These are phyloP conservation scores for Mycena leptocephala DNA, from an alignment of 768 basidiomycete genomes.

Conservation along the genomic window DNA sequence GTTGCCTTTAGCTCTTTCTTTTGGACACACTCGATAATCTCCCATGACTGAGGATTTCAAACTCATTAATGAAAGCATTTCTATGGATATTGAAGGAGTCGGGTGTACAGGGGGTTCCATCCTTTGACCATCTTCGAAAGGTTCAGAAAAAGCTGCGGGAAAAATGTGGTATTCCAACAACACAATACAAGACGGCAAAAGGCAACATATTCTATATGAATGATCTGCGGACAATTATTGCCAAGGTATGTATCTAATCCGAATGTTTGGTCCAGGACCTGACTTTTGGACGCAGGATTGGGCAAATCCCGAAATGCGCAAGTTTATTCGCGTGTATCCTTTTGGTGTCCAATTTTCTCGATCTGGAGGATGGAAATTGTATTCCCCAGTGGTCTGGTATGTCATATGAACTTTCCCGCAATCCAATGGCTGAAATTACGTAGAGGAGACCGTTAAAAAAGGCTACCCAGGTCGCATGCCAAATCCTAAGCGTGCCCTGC, in stretches of 20 bases:
- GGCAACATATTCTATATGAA: constrained; percentile 7
- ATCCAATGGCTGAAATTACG: neutral
- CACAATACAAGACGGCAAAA: neutral
- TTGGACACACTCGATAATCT: constrained; percentile 8
- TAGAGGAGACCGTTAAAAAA: no score
- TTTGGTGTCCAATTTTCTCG: neutral
- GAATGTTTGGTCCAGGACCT: neutral
- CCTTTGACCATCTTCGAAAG: neutral
- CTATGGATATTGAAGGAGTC: neutral
- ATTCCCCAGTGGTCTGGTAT: neutral
- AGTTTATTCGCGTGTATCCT: neutral
- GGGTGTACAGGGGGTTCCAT: neutral
- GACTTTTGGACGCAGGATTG: neutral
- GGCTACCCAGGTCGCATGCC: constrained; percentile 46
- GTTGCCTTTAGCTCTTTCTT: neutral
- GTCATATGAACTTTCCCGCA: no score
- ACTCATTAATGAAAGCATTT: constrained; percentile 9
- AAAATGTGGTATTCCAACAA: neutral
- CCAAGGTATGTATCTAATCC: neutral
- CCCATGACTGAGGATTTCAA: constrained; percentile 1
- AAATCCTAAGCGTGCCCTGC: constrained; percentile 49
- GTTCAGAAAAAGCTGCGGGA: neutral
- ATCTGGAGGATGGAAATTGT: neutral
- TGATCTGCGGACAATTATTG: neutral
- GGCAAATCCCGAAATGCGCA: neutral